Percentiles rank a stretch among this genome's conserved stretches.
These are phyloP conservation scores for Ordospora colligata DNA, from an alignment of 371 early-diverging fungal species.

Conservation along the genomic window DNA sequence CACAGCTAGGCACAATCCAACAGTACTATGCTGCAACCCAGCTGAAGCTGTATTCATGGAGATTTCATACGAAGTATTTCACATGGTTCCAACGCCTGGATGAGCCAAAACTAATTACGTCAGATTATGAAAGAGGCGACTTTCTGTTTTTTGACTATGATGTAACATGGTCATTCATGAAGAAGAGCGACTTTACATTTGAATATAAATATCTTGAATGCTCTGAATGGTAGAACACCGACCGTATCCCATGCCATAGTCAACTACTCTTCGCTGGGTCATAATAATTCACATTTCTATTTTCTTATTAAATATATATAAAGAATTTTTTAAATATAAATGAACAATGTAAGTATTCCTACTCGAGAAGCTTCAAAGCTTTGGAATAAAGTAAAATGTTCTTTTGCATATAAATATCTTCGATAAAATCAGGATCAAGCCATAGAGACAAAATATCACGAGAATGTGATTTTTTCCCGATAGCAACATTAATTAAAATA, in stretches of 20 bases:
- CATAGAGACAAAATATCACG: background rate
- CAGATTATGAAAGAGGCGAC: constrained; percentile 91
- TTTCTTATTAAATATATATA: background rate
- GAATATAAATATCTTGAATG: constrained; percentile 61
- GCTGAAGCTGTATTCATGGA: constrained; percentile 88
- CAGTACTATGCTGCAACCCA: constrained; percentile 90
- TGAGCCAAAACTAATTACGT: constrained; percentile 85
- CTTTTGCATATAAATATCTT: too few relatives aligned
- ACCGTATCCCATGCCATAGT: too few relatives aligned
- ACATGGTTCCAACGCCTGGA: constrained; percentile 98
- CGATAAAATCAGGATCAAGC: too few relatives aligned
- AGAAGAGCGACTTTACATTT: constrained; percentile 76
- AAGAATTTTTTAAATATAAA: too few relatives aligned
- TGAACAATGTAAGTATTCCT: too few relatives aligned
- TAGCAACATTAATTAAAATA: constrained; percentile 30
- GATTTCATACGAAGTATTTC: constrained; percentile 90
- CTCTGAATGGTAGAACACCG: constrained; percentile 7
- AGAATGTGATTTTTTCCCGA: background rate
- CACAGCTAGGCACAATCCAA: constrained; percentile 81
- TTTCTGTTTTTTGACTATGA: constrained; percentile 97
- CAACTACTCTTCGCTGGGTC: too few relatives aligned
- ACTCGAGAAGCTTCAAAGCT: background rate
- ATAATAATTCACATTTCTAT: background rate
- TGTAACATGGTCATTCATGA: constrained; percentile 87
- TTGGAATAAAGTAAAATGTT: too few relatives aligned